A percentile compares a stretch with the other conserved stretches of the same genome.
These are phyloP conservation scores for Cokeromyces recurvatus DNA, from an alignment of 371 early-diverging fungal genomes.

Conservation along the genomic window DNA sequence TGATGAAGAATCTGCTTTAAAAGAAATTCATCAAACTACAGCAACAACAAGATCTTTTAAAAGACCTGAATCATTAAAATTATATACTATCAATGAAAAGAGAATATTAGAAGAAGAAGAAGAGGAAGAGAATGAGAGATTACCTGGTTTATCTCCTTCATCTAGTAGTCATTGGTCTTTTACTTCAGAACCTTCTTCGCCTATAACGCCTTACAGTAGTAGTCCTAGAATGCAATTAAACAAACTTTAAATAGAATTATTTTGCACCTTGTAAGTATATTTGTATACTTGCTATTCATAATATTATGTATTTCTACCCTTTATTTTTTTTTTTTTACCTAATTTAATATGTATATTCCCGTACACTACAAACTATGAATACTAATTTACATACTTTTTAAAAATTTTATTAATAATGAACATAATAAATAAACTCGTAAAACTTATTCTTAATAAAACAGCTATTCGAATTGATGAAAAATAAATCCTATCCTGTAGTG, in stretches of 20 bases:
- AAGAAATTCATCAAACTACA: neutral
- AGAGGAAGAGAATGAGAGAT: neutral
- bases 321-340: neutral
- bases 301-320: no score
- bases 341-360: constrained; percentile 1
- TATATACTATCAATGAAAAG: constrained; percentile 2
- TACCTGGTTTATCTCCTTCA: constrained; percentile 9
- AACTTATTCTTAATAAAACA: constrained; percentile 8
- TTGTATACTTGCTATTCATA: no score
- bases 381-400: neutral
- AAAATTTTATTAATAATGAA: neutral
- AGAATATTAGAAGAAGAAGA: neutral
- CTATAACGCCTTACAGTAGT: constrained; percentile 22
- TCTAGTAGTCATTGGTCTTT: constrained; percentile 25
- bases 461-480: constrained; percentile 9
- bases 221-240: constrained; percentile 5
- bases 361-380: neutral
- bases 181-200: constrained; percentile 28
- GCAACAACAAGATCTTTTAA: neutral
- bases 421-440: constrained; percentile 3
- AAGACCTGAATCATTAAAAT: constrained; percentile 9
- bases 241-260: no score
- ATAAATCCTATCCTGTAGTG: constrained; percentile 20
- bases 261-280: no score
- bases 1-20: constrained; percentile 4